Base-by-base conservation (phyloP, 306 rosid species). In the Casuarina glauca region DNA sequence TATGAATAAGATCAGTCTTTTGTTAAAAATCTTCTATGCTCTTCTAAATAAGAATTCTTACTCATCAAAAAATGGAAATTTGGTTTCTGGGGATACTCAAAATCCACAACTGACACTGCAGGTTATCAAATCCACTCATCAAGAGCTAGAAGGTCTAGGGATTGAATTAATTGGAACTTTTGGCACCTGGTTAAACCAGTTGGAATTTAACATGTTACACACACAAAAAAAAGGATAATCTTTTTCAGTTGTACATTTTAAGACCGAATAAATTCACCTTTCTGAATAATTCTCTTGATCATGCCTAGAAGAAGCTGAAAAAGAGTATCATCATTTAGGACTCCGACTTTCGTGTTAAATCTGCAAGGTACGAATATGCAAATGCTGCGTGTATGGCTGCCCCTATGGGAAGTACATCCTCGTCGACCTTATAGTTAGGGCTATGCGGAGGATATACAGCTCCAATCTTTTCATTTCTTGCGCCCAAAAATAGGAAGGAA, bases 321-420 rank as follows among this genome's bases (percentile, higher is more conserved):
- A 11, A 58, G 10, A n/a, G 64, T 2, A 57, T 26, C 39, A 58
- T 58, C 4, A 9, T 10, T n/a, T 67, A 78, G 52, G 82, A 72
- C 19, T 84, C 70, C 44, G 83, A 77, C 75, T 77, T 79, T 19
- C n/a, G 70, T 42, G 82, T 79, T 54, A 91, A 84, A 80, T 89
- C 73, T 16, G 87, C 84, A 64, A 86, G 87, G 73, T 83, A 91
- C 11, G 96, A 91, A 74, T 87, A 81, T 61, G 97, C 97, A 80
- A 91, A 89, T n/a, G 94, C 83, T 19, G 96, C 94, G 73, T 94
- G 97, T 69, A 94, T n/a, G 58, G 97, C 91, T 44, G 98, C 94
- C 8, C 98, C 97, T 75, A 84, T 85, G 62, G 98, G 89, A 74
- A 91, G 86, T 9, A 85, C 89, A 73, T 87, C 89, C 74, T 94